Evolutionary conservation across 345 rosid species (phyloP).

Genomic region (Lagerstroemia speciosa): DNA sequence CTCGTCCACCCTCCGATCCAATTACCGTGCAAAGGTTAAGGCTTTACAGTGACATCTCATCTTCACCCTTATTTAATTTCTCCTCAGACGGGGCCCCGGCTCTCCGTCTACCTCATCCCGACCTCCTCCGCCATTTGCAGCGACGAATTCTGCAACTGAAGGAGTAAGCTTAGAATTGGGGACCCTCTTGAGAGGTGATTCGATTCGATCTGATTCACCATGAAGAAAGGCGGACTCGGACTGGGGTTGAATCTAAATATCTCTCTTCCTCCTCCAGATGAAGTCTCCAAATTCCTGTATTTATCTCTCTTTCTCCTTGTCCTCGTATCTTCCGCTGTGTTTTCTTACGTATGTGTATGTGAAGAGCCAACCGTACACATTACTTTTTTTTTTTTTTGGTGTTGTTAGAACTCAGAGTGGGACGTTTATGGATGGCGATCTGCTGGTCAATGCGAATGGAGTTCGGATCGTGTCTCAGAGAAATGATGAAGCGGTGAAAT

Average conservation of each 20-base stretch:
- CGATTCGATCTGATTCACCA: slow-evolving; percentile 5
- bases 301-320: slow-evolving; percentile 2
- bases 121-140: neutral
- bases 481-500: slow-evolving; percentile 51
- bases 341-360: neutral
- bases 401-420: slow-evolving; percentile 67
- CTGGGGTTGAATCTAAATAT: slow-evolving; percentile 49
- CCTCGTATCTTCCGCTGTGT: neutral
- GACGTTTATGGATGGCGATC: slow-evolving; percentile 88
- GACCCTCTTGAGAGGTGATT: neutral
- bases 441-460: slow-evolving; percentile 82
- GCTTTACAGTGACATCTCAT: neutral
- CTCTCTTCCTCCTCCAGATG: slow-evolving; percentile 43
- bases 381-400: neutral
- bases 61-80: neutral
- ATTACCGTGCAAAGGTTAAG: neutral
- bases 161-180: neutral
- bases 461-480: slow-evolving; percentile 62
- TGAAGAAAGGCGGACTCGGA: slow-evolving; percentile 61
- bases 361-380: neutral
- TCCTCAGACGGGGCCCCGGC: neutral
- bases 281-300: slow-evolving; percentile 62
- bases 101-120: neutral
- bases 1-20: neutral
- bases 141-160: neutral